phyloP scores from a whole-genome alignment of 1,284 basidiomycete genomes.

The Fomitopsis schrenkii region DNA sequence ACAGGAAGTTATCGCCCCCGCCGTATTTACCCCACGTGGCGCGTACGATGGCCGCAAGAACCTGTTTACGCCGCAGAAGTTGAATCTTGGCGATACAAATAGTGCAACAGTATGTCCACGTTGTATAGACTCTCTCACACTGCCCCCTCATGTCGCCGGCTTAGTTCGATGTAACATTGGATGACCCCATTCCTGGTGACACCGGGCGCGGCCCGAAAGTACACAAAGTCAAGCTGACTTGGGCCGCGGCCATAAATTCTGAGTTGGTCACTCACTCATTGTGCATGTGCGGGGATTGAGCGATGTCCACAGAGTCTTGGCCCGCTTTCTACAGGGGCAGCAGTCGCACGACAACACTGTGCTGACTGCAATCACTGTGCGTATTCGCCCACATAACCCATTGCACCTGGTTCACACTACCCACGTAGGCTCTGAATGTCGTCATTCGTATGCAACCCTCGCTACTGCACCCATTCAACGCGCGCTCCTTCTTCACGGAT shows the following conservation, averaged over 20 bases:
- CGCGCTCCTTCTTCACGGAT: constrained; percentile 71
- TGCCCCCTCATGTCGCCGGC: background rate
- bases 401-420: background rate
- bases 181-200: constrained; percentile 18
- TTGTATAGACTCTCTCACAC: background rate
- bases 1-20: constrained; percentile 50
- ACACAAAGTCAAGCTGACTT: constrained; percentile 59
- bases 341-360: constrained; percentile 68
- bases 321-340: constrained; percentile 59
- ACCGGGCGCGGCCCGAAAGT: constrained; percentile 39
- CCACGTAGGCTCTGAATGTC: constrained; percentile 61
- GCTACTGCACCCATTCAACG: constrained; percentile 67
- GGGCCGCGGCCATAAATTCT: constrained; percentile 72
- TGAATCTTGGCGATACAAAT: constrained; percentile 48
- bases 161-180: constrained; percentile 59
- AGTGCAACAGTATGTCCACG: constrained; percentile 16
- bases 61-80: constrained; percentile 52
- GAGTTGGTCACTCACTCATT: constrained; percentile 43
- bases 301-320: constrained; percentile 45
- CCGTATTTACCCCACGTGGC: constrained; percentile 58
- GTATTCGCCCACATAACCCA: constrained; percentile 12
- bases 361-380: constrained; percentile 67
- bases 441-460: constrained; percentile 71
- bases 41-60: constrained; percentile 82
- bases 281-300: background rate